Conservation (phyloP, 1,139 yeast species). For the Geotrichum reessii region DNA sequence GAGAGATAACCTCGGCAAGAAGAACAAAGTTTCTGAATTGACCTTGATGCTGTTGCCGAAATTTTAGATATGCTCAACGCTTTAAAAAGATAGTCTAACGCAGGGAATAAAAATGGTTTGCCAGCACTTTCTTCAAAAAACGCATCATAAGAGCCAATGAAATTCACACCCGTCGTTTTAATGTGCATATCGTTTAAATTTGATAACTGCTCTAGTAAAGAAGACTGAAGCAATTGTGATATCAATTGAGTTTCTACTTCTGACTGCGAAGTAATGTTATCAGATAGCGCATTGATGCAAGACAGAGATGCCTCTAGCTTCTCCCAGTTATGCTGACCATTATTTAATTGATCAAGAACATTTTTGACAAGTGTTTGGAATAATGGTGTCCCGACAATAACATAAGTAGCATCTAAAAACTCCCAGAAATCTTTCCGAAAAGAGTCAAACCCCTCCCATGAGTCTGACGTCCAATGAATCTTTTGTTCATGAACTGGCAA, state of each 20-base stretch:
- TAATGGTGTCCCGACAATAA: conserved; percentile 54
- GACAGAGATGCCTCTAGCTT: conserved; percentile 68
- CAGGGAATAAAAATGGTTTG: conserved; percentile 27
- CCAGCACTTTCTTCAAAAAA: conserved; percentile 34
- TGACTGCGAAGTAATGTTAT: conserved; percentile 29
- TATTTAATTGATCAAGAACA: conserved; percentile 32
- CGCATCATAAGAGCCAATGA: conserved; percentile 35
- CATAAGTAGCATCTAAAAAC: conserved; percentile 62
- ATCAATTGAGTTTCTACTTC: conserved; percentile 6
- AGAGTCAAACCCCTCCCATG: conserved; percentile 52
- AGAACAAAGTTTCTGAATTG: conserved; percentile 37
- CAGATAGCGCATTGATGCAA: conserved; percentile 48
- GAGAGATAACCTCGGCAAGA: conserved; percentile 32
- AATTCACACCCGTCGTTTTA: conserved; percentile 35
- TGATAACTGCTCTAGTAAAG: conserved; percentile 32
- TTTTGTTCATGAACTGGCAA: conserved; percentile 34
- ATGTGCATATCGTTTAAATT: conserved; percentile 28
- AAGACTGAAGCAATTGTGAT: conserved; percentile 22
- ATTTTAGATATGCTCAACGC: conserved; percentile 30
- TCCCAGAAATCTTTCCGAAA: conserved; percentile 74
- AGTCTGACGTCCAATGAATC: conserved; percentile 29
- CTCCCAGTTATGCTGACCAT: conserved; percentile 31
- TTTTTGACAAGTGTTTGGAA: conserved; percentile 48
- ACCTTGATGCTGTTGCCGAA: conserved; percentile 35
- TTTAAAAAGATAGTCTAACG: conserved; percentile 35